phyloP scores from a whole-genome alignment of 2,329 filamentous ascomycete genomes.

The Ophiostoma novo-ulmi region DNA sequence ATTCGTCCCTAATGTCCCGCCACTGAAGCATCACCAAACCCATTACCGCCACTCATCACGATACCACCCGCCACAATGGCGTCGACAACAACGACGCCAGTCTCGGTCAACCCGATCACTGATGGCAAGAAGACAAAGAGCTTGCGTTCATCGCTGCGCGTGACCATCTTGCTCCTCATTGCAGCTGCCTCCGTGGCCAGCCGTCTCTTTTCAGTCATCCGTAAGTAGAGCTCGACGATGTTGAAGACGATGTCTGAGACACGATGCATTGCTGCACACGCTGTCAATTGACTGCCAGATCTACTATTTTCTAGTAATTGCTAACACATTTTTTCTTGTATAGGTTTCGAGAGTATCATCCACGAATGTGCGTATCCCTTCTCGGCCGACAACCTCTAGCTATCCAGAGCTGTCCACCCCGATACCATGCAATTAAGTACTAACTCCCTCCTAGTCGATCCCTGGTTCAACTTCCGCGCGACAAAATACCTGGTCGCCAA shows the following conservation, averaged over 20 bases:
- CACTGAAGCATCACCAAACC: conserved; percentile 3
- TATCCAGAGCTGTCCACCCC: neutral
- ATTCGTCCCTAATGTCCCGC: neutral
- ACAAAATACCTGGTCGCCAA: conserved; percentile 96
- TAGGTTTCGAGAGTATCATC: conserved; percentile 97
- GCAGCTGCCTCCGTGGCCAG: conserved; percentile 87
- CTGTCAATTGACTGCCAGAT: neutral
- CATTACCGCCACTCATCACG: conserved; percentile 1
- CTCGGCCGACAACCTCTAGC: neutral
- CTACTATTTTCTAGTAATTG: neutral
- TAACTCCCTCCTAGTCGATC: conserved; percentile 68
- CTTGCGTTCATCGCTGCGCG: conserved; percentile 76
- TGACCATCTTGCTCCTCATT: conserved; percentile 86
- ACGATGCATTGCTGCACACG: neutral
- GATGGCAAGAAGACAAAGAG: conserved; percentile 75
- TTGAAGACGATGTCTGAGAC: neutral
- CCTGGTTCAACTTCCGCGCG: conserved; percentile 99
- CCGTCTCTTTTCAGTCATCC: conserved; percentile 96
- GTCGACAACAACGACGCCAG: conserved; percentile 31
- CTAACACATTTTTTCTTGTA: conserved; percentile 12
- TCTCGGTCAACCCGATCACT: conserved; percentile 55
- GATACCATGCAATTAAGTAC: conserved; percentile 23
- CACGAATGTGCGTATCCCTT: conserved; percentile 78
- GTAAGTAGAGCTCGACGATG: conserved; percentile 45
- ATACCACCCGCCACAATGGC: conserved; percentile 39